Percentiles rank a stretch among this genome's conserved stretches.
Evolutionary conservation across 768 basidiomycete species (phyloP).

Genomic region (Lactarius vividus): DNA sequence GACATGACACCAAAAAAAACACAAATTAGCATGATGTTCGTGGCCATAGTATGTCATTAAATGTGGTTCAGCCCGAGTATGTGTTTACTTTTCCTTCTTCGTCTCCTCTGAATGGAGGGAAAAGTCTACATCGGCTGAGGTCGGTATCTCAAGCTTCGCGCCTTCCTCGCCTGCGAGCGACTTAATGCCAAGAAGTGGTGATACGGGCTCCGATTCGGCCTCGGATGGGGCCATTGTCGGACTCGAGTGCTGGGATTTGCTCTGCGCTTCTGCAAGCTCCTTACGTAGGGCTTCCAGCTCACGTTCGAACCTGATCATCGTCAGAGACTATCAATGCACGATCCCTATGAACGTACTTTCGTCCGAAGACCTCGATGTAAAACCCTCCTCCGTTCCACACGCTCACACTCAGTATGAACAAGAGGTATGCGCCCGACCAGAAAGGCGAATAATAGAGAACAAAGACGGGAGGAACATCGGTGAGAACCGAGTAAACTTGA

Average conservation of each 20-base stretch:
- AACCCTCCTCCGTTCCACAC: slow-evolving; percentile 97
- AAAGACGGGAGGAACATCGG: slow-evolving; percentile 82
- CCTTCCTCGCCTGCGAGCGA: slow-evolving; percentile 8
- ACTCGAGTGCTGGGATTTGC: slow-evolving; percentile 22
- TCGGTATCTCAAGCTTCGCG: neutral
- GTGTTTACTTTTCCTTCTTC: slow-evolving; percentile 19
- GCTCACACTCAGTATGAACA: slow-evolving; percentile 78
- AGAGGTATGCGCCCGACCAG: slow-evolving; percentile 76
- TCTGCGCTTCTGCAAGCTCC: slow-evolving; percentile 71
- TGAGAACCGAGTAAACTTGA: slow-evolving; percentile 78
- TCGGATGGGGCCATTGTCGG: slow-evolving; percentile 20
- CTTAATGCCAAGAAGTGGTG: slow-evolving; percentile 16
- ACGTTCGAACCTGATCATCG: slow-evolving; percentile 73
- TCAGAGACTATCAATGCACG: slow-evolving; percentile 3
- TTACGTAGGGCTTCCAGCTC: slow-evolving; percentile 89
- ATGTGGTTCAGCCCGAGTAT: neutral
- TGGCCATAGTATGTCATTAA: slow-evolving; percentile 6
- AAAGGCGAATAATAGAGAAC: slow-evolving; percentile 75
- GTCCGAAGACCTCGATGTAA: slow-evolving; percentile 95
- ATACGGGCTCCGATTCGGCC: slow-evolving; percentile 25
- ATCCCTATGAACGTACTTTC: slow-evolving; percentile 64
- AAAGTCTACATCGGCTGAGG: neutral
- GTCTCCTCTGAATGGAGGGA: neutral
- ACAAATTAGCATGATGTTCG: slow-evolving; percentile 6
- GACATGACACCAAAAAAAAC: neutral